Evolutionary conservation across 2,329 filamentous ascomycete genomes (phyloP).

Genomic region (Neonectria coccinea): DNA sequence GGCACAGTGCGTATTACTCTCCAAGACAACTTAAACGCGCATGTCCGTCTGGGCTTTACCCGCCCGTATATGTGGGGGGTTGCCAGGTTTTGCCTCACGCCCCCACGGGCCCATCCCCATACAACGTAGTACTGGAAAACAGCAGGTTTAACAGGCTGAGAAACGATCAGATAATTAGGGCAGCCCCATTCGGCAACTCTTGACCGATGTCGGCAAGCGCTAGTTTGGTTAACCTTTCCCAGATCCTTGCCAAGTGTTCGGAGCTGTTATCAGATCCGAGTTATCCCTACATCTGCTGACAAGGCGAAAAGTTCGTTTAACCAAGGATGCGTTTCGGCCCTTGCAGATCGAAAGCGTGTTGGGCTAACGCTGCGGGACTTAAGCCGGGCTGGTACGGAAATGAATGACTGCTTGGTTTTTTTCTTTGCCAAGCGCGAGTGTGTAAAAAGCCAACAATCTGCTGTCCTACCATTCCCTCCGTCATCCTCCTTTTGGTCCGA

Average conservation of each 20-base stretch:
- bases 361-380: not conserved
- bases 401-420: not conserved
- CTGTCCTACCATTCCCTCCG: not conserved
- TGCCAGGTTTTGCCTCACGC: not conserved
- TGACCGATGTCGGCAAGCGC: constrained; percentile 5
- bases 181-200: not conserved
- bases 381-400: not conserved
- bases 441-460: not conserved
- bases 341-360: not conserved
- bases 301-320: too few species aligned
- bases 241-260: not conserved
- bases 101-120: not conserved
- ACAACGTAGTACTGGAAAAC: not conserved
- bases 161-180: constrained; percentile 18
- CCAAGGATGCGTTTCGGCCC: not conserved
- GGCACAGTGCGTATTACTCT: not conserved
- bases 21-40: too few species aligned
- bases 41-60: too few species aligned
- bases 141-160: not conserved
- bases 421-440: not conserved
- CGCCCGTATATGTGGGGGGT: too few species aligned
- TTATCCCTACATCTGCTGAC: not conserved
- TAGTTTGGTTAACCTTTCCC: not conserved
- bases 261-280: constrained; percentile 9
- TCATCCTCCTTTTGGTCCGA: not conserved